Percentiles rank a stretch among this genome's conserved stretches.
Evolutionary conservation across 306 rosid genomes (phyloP).

Genomic region (Quercus glauca): DNA sequence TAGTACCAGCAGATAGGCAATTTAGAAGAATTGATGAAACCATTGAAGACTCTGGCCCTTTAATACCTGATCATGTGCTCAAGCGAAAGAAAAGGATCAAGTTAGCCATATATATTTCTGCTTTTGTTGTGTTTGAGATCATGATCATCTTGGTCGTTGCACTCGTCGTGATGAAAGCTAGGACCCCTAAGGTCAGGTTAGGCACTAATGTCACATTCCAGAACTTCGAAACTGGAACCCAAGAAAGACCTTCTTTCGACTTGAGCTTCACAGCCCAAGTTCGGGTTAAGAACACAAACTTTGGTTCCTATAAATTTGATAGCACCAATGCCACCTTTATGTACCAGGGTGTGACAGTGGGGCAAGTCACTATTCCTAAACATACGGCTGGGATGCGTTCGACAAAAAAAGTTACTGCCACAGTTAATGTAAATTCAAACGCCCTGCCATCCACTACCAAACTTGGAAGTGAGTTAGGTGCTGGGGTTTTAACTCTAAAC

Average conservation of each 20-base stretch:
- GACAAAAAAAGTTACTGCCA: constrained; percentile 21
- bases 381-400: constrained; percentile 18
- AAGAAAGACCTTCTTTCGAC: constrained; percentile 8
- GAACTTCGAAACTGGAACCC: neutral
- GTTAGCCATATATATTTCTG: neutral
- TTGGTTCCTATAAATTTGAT: constrained; percentile 26
- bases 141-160: neutral
- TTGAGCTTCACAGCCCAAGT: constrained; percentile 24
- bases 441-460: neutral
- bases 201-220: neutral
- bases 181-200: constrained; percentile 3
- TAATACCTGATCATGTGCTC: neutral
- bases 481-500: too few species aligned
- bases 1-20: neutral
- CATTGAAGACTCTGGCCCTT: neutral
- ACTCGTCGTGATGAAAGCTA: constrained; percentile 5
- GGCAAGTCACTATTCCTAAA: constrained; percentile 13
- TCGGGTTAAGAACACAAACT: constrained; percentile 26
- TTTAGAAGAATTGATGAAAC: neutral
- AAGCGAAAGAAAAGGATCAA: constrained; percentile 15
- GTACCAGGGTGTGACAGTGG: constrained; percentile 10
- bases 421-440: constrained; percentile 11
- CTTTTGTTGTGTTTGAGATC: neutral
- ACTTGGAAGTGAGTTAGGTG: constrained; percentile 20
- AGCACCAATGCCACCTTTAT: constrained; percentile 9